phyloP scores from a whole-genome alignment of 495 filamentous ascomycete species.

The Tuber borchii region DNA sequence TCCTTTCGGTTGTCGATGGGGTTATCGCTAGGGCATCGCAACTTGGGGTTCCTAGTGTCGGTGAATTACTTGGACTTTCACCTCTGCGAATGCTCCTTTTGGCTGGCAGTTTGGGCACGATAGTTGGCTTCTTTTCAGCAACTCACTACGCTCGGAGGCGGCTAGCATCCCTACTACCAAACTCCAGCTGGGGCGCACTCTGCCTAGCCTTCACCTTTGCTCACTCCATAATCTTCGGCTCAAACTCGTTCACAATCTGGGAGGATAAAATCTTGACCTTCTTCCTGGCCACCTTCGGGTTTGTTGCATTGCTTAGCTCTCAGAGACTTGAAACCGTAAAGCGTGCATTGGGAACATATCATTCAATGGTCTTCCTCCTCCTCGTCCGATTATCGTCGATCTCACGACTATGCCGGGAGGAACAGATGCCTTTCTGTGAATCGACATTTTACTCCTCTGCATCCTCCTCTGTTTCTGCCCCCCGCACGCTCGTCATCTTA shows the following conservation, averaged over 20 bases:
- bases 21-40: slow-evolving; percentile 9
- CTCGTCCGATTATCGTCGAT: slow-evolving; percentile 78
- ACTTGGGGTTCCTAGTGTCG: not conserved
- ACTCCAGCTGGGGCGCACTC: slow-evolving; percentile 79
- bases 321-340: slow-evolving; percentile 60
- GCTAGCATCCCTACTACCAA: slow-evolving; percentile 59
- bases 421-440: slow-evolving; percentile 94
- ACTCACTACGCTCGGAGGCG: slow-evolving; percentile 50
- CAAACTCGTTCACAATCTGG: slow-evolving; percentile 98
- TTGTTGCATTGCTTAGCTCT: slow-evolving; percentile 63
- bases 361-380: slow-evolving; percentile 74
- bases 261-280: slow-evolving; percentile 92
- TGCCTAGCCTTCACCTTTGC: slow-evolving; percentile 70
- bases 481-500: slow-evolving; percentile 80
- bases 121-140: slow-evolving; percentile 54
- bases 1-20: slow-evolving; percentile 39
- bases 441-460: slow-evolving; percentile 93
- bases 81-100: slow-evolving; percentile 33
- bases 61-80: slow-evolving; percentile 19
- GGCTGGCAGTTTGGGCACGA: slow-evolving; percentile 54
- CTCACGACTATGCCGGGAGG: slow-evolving; percentile 90
- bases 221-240: slow-evolving; percentile 84
- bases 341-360: slow-evolving; percentile 66
- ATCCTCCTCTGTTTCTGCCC: slow-evolving; percentile 83
- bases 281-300: slow-evolving; percentile 81